These are phyloP conservation scores for Paraphoma chrysanthemicola DNA, from an alignment of 2,329 filamentous ascomycete species.

Conservation along the genomic window DNA sequence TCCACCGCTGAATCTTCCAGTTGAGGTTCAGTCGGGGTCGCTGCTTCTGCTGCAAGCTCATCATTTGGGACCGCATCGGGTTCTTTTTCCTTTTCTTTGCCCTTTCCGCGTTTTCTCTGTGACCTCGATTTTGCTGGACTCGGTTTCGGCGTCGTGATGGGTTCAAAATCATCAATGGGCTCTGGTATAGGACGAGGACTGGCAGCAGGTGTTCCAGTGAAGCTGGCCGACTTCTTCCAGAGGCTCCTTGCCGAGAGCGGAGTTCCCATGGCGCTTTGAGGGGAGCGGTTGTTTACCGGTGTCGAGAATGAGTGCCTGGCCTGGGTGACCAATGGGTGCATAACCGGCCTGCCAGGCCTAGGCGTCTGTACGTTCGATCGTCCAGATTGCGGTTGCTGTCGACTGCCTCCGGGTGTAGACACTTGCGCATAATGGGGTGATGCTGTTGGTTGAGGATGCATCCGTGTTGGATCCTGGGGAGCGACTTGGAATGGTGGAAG, in stretches of 20 bases:
- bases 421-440: slow-evolving; percentile 34
- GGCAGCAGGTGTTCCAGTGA: slow-evolving; percentile 19
- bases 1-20: slow-evolving; percentile 33
- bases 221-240: slow-evolving; percentile 41
- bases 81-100: slow-evolving; percentile 34
- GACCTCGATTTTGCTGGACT: slow-evolving; percentile 29
- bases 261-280: slow-evolving; percentile 32
- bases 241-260: slow-evolving; percentile 39
- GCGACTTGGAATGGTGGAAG: slow-evolving; percentile 56
- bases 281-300: slow-evolving; percentile 30
- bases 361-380: slow-evolving; percentile 21
- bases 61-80: slow-evolving; percentile 17
- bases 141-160: slow-evolving; percentile 17
- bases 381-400: slow-evolving; percentile 12
- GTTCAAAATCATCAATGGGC: not conserved
- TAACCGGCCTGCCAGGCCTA: slow-evolving; percentile 19
- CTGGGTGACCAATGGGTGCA: slow-evolving; percentile 33
- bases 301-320: slow-evolving; percentile 36
- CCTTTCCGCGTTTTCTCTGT: slow-evolving; percentile 33
- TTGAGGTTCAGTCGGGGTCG: slow-evolving; percentile 19
- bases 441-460: slow-evolving; percentile 40
- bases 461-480: slow-evolving; percentile 52
- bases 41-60: slow-evolving; percentile 20
- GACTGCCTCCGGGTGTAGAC: slow-evolving; percentile 36
- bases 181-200: slow-evolving; percentile 4